Base-by-base conservation (phyloP, 352 stramenopile species). In the Globisporangium megalacanthum region DNA sequence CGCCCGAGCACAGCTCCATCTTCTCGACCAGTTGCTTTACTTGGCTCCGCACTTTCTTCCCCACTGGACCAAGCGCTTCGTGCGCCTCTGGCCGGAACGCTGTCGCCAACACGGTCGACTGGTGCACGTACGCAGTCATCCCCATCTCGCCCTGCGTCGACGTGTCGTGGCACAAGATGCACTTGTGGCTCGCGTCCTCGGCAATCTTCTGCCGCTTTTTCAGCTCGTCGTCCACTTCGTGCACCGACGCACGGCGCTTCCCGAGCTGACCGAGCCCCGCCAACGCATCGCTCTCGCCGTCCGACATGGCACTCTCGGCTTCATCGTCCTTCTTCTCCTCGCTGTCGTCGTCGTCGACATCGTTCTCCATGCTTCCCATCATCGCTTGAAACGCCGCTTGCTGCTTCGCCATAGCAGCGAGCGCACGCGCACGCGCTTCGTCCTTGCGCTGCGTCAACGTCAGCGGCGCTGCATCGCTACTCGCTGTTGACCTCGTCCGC, bases 311-410 rank as follows among this genome's bases (percentile, higher is more conserved):
- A 20, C 49, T 62, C 22, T 58, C 52, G 22, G 53, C 49, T 47
- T 61, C 45, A 4, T 8, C 42, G 14, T 10, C 46, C 47, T 75
- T 50, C 5, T 69, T 65, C 33, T 72, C 68, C 31, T 79, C 66
- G 17, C 55, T 62, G 31, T 69, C 62, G 31, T 64, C 60, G 10
- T 64, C 63, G 22, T 75, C 61, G 33, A 75, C 65, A n/a, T 67
- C 76, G 36, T 75, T 68, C 19, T 67, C 76, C 52, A 84, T 72
- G 25, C 73, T 58, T 0, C 61, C 66, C 61, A 95, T 89, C 82
- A 95, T 91, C 25, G 84, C 79, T 52, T 93, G 85, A 54, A 95
- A 95, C 20, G 79, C 78, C 14, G 83, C 83, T 55, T 94, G 84
- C 31, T 90, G 81, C 51, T 86, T 82, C 8, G 86, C 83, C 79